A percentile compares a stretch with the other conserved stretches of the same genome.
Evolutionary conservation across 306 rosid species (phyloP).

Genomic region (Inga laurina): DNA sequence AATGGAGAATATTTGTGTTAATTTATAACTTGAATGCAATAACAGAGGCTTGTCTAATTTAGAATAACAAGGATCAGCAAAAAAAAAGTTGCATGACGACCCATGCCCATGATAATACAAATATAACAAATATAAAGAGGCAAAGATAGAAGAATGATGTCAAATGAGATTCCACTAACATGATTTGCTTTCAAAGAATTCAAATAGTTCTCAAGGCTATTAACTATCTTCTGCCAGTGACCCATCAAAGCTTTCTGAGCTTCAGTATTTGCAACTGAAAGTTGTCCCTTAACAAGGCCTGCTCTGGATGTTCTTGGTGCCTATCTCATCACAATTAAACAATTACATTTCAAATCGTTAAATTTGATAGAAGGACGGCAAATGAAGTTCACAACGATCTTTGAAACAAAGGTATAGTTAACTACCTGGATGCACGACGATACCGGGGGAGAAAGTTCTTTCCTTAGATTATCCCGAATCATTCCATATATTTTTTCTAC

Average conservation of each 20-base stretch:
- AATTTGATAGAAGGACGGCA: constrained; percentile 10
- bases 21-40: constrained; percentile 6
- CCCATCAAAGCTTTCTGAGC: constrained; percentile 89
- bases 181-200: constrained; percentile 83
- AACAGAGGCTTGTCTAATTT: neutral
- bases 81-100: neutral
- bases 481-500: constrained; percentile 96
- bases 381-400: constrained; percentile 13
- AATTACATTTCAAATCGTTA: constrained; percentile 27
- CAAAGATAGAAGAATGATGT: constrained; percentile 15
- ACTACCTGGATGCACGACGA: constrained; percentile 94
- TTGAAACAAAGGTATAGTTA: constrained; percentile 21
- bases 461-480: constrained; percentile 93
- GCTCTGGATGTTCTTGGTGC: constrained; percentile 95
- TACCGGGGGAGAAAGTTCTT: constrained; percentile 91
- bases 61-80: constrained; percentile 3
- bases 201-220: constrained; percentile 71
- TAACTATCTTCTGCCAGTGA: constrained; percentile 97
- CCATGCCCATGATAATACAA: neutral
- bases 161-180: constrained; percentile 54
- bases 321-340: constrained; percentile 48
- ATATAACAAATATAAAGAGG: constrained; percentile 10
- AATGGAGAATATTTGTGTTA: constrained; percentile 26
- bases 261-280: constrained; percentile 77
- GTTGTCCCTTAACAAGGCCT: constrained; percentile 87